These are phyloP conservation scores for Colletotrichum karsti DNA, from an alignment of 2,329 filamentous ascomycete species.

Conservation along the genomic window DNA sequence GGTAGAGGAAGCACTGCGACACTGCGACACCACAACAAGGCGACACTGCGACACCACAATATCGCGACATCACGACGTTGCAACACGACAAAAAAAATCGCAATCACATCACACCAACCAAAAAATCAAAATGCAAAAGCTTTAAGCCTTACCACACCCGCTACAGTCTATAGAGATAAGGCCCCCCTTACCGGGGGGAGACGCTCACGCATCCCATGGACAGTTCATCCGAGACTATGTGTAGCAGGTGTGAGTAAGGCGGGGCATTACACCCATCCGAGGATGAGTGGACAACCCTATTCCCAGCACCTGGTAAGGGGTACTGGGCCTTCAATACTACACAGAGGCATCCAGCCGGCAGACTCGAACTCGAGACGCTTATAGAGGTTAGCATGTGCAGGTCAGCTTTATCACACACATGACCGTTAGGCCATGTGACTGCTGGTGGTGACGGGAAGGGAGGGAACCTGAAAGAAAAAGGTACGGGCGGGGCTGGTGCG, in stretches of 20 bases:
- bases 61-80: too few species aligned
- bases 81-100: too few species aligned
- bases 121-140: background rate
- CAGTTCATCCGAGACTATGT: background rate
- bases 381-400: background rate
- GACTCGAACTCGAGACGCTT: background rate
- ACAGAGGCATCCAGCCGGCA: background rate
- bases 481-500: too few species aligned
- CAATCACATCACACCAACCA: too few species aligned
- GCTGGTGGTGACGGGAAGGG: background rate
- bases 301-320: background rate
- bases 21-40: too few species aligned
- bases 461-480: too few species aligned
- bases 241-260: background rate
- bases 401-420: background rate
- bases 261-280: background rate
- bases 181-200: background rate
- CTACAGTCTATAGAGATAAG: background rate
- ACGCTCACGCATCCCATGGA: background rate
- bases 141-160: background rate
- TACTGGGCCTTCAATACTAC: background rate
- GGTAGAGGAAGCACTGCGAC: too few species aligned
- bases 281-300: background rate
- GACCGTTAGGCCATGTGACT: background rate
- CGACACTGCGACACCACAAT: too few species aligned